phyloP scores from a whole-genome alignment of 1,284 basidiomycete species.

The Anthracocystis panici-leucophaei region DNA sequence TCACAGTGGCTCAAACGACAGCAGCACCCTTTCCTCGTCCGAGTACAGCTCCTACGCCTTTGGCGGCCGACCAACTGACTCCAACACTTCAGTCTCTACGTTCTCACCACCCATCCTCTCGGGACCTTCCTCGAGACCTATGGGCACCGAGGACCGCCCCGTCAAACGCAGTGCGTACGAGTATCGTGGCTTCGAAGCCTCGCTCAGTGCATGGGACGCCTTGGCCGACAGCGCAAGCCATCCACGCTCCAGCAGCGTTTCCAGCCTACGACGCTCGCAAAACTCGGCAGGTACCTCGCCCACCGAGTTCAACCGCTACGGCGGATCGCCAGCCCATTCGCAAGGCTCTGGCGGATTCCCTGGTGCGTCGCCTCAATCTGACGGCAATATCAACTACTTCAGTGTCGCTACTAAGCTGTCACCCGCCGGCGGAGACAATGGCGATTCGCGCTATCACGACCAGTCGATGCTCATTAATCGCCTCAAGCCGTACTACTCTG shows the following conservation, averaged over 20 bases:
- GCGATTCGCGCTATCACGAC: constrained; percentile 49
- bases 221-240: constrained; percentile 41
- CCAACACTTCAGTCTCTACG: constrained; percentile 24
- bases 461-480: constrained; percentile 55
- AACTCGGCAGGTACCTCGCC: constrained; percentile 43
- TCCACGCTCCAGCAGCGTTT: constrained; percentile 43
- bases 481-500: constrained; percentile 48
- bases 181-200: constrained; percentile 18
- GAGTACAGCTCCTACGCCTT: constrained; percentile 28
- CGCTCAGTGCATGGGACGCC: constrained; percentile 45
- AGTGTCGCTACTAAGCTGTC: constrained; percentile 34
- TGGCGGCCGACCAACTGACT: constrained; percentile 19
- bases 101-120: constrained; percentile 33
- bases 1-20: constrained; percentile 34
- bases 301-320: constrained; percentile 35
- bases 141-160: constrained; percentile 32
- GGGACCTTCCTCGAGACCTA: constrained; percentile 25
- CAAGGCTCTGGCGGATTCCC: constrained; percentile 40
- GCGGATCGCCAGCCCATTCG: constrained; percentile 38
- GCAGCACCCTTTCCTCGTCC: constrained; percentile 27
- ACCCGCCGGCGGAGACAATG: constrained; percentile 24
- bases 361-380: constrained; percentile 36
- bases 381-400: constrained; percentile 37
- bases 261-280: constrained; percentile 38
- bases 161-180: constrained; percentile 26